Percentiles rank a stretch among this genome's conserved stretches.
These are phyloP conservation scores for Kurtzmaniella cleridarum DNA, from an alignment of 805 yeast genomes.

Conservation along the genomic window DNA sequence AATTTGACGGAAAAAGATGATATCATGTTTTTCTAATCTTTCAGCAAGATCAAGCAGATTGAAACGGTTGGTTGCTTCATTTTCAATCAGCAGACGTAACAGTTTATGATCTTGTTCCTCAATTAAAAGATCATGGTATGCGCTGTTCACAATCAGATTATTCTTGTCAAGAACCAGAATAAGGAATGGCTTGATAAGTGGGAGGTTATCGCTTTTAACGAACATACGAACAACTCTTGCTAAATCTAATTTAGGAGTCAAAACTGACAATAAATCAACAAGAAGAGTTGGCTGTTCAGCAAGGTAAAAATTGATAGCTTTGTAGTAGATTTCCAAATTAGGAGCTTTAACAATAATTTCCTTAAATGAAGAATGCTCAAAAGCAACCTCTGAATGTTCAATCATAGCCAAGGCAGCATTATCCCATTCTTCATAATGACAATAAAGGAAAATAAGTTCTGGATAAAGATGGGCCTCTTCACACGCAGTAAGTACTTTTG, in stretches of 20 bases:
- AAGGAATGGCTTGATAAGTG: slow-evolving; percentile 91
- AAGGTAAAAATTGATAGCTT: slow-evolving; percentile 92
- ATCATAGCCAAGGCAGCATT: slow-evolving; percentile 96
- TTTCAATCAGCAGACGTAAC: slow-evolving; percentile 77
- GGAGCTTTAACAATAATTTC: slow-evolving; percentile 93
- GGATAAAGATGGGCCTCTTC: slow-evolving; percentile 95
- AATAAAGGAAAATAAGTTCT: slow-evolving; percentile 90
- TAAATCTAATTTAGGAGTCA: slow-evolving; percentile 86
- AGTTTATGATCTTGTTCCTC: slow-evolving; percentile 97
- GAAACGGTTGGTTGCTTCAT: slow-evolving; percentile 73
- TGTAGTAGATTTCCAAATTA: slow-evolving; percentile 93
- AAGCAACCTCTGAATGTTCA: slow-evolving; percentile 87
- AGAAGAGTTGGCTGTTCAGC: slow-evolving; percentile 87
- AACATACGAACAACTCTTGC: slow-evolving; percentile 93
- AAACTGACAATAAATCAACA: slow-evolving; percentile 76
- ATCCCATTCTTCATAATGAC: slow-evolving; percentile 99
- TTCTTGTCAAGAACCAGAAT: slow-evolving; percentile 88
- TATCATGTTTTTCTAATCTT: slow-evolving; percentile 85
- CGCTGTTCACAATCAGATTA: slow-evolving; percentile 85
- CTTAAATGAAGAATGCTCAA: slow-evolving; percentile 91
- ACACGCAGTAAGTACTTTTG: slow-evolving; percentile 91
- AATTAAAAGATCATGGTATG: slow-evolving; percentile 90
- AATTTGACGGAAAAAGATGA: slow-evolving; percentile 91
- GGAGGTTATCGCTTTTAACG: slow-evolving; percentile 92
- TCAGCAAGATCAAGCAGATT: slow-evolving; percentile 90